phyloP scores from a whole-genome alignment of 2,329 filamentous ascomycete genomes.

The Ceratocystis variospora region DNA sequence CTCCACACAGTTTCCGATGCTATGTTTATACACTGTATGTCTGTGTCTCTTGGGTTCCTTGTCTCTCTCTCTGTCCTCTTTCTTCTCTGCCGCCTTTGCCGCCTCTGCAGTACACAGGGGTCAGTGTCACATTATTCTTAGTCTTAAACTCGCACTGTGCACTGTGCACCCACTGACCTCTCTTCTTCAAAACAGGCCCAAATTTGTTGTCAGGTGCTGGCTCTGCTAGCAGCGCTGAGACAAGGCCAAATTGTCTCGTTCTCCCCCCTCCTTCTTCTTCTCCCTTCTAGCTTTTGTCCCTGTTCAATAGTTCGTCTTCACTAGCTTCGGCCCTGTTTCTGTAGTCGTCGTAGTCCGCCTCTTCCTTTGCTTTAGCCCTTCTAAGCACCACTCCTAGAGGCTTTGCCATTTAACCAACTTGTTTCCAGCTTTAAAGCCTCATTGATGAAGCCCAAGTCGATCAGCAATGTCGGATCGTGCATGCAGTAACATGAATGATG shows the following conservation, averaged over 20 bases:
- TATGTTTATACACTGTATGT: background rate
- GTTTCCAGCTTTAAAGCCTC: background rate
- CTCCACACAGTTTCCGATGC: background rate
- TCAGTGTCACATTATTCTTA: background rate
- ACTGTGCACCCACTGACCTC: background rate
- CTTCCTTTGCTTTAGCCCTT: background rate
- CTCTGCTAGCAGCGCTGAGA: too few relatives aligned
- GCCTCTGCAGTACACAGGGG: slow-evolving; percentile 3
- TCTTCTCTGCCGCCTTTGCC: background rate
- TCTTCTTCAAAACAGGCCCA: background rate
- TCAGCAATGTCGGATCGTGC: too few relatives aligned
- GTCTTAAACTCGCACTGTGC: background rate
- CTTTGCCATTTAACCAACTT: too few relatives aligned
- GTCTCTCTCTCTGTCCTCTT: background rate
- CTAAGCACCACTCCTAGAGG: too few relatives aligned
- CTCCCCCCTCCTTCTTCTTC: background rate
- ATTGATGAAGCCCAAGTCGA: too few relatives aligned
- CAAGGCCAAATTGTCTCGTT: background rate
- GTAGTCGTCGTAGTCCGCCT: background rate
- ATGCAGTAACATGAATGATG: too few relatives aligned
- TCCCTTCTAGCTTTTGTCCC: background rate
- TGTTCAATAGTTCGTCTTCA: background rate
- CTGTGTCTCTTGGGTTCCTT: background rate
- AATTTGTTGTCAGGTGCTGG: background rate
- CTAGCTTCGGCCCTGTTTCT: slow-evolving; percentile 8